These are phyloP conservation scores for Sclerotinia subarctica DNA, from an alignment of 2,329 filamentous ascomycete genomes.

Conservation along the genomic window DNA sequence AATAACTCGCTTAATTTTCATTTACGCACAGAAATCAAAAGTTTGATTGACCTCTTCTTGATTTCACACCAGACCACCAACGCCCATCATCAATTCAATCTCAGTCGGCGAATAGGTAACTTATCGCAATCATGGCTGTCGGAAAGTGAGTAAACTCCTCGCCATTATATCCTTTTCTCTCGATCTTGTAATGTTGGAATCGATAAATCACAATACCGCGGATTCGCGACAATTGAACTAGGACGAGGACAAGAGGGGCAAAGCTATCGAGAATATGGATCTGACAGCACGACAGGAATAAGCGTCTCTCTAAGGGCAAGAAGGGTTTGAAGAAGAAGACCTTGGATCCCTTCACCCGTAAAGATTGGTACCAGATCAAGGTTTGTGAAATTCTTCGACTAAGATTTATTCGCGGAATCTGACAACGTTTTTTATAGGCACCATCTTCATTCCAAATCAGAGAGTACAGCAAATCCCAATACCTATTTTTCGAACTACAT, in stretches of 20 bases:
- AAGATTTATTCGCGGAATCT: constrained; percentile 26
- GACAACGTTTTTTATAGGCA: constrained; percentile 53
- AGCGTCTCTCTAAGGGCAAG: constrained; percentile 99
- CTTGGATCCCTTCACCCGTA: constrained; percentile 93
- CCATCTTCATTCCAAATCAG: constrained; percentile 92
- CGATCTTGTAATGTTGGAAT: constrained; percentile 10
- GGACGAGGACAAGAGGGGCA: constrained; percentile 31
- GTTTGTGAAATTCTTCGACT: constrained; percentile 45
- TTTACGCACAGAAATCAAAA: constrained; percentile 20
- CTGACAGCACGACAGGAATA: constrained; percentile 67
- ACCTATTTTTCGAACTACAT: constrained; percentile 29
- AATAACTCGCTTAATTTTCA: constrained; percentile 19
- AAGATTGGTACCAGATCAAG: constrained; percentile 99
- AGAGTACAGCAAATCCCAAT: constrained; percentile 62
- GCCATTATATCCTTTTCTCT: constrained; percentile 5
- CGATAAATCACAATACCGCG: constrained; percentile 12
- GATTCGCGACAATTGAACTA: constrained; percentile 5
- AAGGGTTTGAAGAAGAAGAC: constrained; percentile 99
- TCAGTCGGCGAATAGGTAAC: constrained; percentile 36
- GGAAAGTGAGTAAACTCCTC: constrained; percentile 60
- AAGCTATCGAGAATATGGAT: constrained; percentile 24
- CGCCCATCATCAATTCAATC: constrained; percentile 24
- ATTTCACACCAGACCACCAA: constrained; percentile 21
- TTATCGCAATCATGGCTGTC: constrained; percentile 74
- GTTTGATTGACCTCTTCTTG: constrained; percentile 9